Evolutionary conservation across 257 asterid species (phyloP).

Genomic region (Solanum okadae): DNA sequence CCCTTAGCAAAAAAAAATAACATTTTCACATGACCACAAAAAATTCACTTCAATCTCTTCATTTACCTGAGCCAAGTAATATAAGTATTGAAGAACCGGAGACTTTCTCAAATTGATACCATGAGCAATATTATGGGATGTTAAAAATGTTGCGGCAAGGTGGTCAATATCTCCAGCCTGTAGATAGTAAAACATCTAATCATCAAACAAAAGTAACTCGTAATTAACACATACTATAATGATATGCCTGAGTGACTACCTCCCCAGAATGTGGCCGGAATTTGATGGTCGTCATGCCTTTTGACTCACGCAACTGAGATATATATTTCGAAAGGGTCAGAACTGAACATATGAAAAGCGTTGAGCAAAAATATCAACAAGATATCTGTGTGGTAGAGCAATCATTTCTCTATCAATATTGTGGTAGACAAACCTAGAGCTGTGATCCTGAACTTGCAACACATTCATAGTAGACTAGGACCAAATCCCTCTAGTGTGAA

Average conservation of each 20-base stretch:
- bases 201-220: background rate
- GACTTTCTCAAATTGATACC: constrained; percentile 93
- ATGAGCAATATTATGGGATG: constrained; percentile 84
- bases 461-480: background rate
- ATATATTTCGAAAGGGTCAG: background rate
- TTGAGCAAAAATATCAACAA: background rate
- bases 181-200: constrained; percentile 8
- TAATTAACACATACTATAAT: background rate
- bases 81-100: constrained; percentile 86
- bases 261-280: constrained; percentile 98
- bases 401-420: background rate
- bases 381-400: background rate
- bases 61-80: constrained; percentile 91
- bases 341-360: background rate
- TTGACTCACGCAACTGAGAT: constrained; percentile 91
- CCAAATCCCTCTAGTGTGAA: background rate
- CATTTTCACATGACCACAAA: background rate
- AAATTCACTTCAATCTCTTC: background rate
- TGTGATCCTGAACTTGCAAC: background rate
- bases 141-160: constrained; percentile 92
- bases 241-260: constrained; percentile 29
- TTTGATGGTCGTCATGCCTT: constrained; percentile 91
- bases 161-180: constrained; percentile 98
- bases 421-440: background rate
- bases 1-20: background rate